These are phyloP conservation scores for Tolypocladium inflatum DNA, from an alignment of 2,329 filamentous ascomycete genomes.

Conservation along the genomic window DNA sequence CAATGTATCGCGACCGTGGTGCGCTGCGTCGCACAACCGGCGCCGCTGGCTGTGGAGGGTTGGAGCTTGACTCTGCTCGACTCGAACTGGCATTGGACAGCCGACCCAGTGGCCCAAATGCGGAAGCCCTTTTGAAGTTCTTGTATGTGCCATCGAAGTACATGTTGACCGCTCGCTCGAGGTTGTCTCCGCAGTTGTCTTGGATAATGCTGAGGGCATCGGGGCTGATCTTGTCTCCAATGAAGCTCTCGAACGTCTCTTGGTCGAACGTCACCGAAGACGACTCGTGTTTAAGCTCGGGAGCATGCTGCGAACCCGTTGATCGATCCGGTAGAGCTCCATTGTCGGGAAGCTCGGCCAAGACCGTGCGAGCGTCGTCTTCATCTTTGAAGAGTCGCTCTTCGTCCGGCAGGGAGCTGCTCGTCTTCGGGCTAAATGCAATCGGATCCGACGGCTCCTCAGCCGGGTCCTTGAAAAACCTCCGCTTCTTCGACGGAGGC, in stretches of 20 bases:
- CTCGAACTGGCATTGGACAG: constrained; percentile 1
- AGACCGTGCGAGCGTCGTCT: constrained; percentile 5
- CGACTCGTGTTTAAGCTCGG: constrained; percentile 11
- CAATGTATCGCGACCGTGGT: constrained; percentile 60
- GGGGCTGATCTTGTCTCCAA: constrained; percentile 45
- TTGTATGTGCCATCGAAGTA: constrained; percentile 63
- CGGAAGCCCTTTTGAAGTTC: constrained; percentile 25
- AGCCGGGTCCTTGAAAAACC: constrained; percentile 25
- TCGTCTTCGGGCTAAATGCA: constrained; percentile 11
- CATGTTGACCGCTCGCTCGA: constrained; percentile 58
- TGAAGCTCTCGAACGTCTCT: constrained; percentile 47
- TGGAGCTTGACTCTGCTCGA: constrained; percentile 2
- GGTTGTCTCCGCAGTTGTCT: constrained; percentile 44
- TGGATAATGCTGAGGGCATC: constrained; percentile 40
- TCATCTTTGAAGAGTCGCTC: constrained; percentile 16
- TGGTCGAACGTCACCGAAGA: constrained; percentile 40
- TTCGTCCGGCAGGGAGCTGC: constrained; percentile 12
- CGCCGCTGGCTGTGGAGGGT: constrained; percentile 4
- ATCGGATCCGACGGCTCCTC: constrained; percentile 17
- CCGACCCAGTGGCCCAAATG: not conserved
- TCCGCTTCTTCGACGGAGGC: constrained; percentile 35
- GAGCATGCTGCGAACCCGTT: constrained; percentile 4
- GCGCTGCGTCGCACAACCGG: constrained; percentile 14
- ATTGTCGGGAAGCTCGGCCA: constrained; percentile 8
- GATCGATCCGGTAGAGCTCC: constrained; percentile 2